Evolutionary conservation across 495 filamentous ascomycete species (phyloP).

Genomic region (Aspergillus incahuasiensis): DNA sequence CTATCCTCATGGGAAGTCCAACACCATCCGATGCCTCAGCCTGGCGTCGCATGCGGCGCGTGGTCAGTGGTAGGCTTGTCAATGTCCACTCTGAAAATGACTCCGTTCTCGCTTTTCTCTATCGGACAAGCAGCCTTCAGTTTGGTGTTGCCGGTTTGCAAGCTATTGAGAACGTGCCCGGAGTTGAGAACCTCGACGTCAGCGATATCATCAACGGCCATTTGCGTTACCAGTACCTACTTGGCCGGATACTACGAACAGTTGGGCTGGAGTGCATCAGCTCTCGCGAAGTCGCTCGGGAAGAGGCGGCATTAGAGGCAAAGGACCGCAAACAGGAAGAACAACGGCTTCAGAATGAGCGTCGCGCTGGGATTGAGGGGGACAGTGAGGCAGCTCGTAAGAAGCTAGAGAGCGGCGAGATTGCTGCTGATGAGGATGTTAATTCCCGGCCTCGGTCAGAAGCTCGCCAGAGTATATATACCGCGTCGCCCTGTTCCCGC

Average conservation of each 20-base stretch:
- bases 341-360: conserved; percentile 45
- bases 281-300: conserved; percentile 50
- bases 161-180: conserved; percentile 56
- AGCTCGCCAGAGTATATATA: neutral
- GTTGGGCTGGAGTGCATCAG: conserved; percentile 67
- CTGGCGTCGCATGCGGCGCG: conserved; percentile 66
- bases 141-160: conserved; percentile 73
- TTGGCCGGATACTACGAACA: conserved; percentile 61
- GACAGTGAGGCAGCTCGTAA: conserved; percentile 31
- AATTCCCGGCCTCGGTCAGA: neutral
- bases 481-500: conserved; percentile 4
- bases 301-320: conserved; percentile 53
- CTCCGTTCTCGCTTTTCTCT: conserved; percentile 70
- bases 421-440: neutral
- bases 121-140: conserved; percentile 71
- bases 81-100: conserved; percentile 79
- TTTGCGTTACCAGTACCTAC: conserved; percentile 62
- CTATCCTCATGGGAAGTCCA: conserved; percentile 77
- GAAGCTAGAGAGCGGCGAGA: conserved; percentile 25
- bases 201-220: conserved; percentile 69
- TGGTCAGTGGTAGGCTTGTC: conserved; percentile 67
- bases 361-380: conserved; percentile 36
- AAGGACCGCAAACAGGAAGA: conserved; percentile 51
- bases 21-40: conserved; percentile 60
- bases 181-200: conserved; percentile 73